These are phyloP conservation scores for Sphagnum tenellum DNA, from an alignment of 225 moss, liverwort and hornwort species.

Conservation along the genomic window DNA sequence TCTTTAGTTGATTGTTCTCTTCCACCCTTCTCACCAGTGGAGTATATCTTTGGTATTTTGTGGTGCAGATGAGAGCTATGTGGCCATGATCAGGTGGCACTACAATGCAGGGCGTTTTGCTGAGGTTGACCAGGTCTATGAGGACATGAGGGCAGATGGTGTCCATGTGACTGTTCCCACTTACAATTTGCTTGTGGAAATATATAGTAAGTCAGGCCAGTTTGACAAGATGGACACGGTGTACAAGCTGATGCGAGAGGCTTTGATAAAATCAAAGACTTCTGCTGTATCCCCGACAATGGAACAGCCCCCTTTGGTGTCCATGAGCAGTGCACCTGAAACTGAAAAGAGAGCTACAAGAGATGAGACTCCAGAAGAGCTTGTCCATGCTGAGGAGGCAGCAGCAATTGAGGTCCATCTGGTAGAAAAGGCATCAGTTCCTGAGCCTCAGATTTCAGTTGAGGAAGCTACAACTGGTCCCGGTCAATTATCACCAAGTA, in stretches of 20 bases:
- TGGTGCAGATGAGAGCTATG: constrained; percentile 25
- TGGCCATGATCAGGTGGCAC: constrained; percentile 29
- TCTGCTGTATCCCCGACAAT: background rate
- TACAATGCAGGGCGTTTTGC: constrained; percentile 22
- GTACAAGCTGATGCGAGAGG: constrained; percentile 30
- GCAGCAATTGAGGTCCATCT: background rate
- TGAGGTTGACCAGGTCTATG: constrained; percentile 24
- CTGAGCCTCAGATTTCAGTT: background rate
- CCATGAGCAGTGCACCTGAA: constrained; percentile 2
- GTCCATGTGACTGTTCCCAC: constrained; percentile 19
- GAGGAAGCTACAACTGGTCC: background rate
- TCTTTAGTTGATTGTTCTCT: background rate
- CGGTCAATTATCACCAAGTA: constrained; percentile 12
- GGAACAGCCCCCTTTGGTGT: background rate
- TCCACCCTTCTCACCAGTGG: background rate
- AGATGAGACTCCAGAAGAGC: constrained; percentile 7
- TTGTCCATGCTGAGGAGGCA: constrained; percentile 7
- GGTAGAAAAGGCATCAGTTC: constrained; percentile 5
- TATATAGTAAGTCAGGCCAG: constrained; percentile 32
- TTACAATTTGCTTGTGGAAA: constrained; percentile 29
- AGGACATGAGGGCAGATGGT: constrained; percentile 26
- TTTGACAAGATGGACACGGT: constrained; percentile 34
- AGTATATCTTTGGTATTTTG: background rate
- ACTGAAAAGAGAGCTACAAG: constrained; percentile 1
- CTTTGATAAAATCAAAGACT: constrained; percentile 13